phyloP scores from a whole-genome alignment of 1,284 basidiomycete species.

The Leccinum insolens region DNA sequence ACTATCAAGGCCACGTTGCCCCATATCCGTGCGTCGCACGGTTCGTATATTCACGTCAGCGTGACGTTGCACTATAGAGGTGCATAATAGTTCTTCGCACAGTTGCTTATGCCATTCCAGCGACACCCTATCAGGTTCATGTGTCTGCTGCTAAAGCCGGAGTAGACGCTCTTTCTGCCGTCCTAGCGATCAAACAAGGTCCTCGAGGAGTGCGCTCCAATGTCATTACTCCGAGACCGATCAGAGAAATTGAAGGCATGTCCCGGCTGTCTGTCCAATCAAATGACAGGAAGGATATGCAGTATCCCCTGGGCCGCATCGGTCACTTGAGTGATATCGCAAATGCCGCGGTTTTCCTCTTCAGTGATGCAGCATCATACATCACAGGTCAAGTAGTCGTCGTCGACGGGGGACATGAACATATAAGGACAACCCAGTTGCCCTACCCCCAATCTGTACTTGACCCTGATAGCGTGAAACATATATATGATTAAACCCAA shows the following conservation, averaged over 20 bases:
- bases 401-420: constrained; percentile 71
- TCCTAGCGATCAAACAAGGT: constrained; percentile 92
- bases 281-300: not conserved
- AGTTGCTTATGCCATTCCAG: constrained; percentile 39
- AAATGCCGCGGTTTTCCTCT: constrained; percentile 83
- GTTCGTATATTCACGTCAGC: constrained; percentile 90
- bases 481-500: constrained; percentile 41
- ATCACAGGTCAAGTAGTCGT: constrained; percentile 76
- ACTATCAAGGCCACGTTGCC: constrained; percentile 91
- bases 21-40: constrained; percentile 70
- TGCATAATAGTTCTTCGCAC: constrained; percentile 29
- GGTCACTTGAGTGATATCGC: constrained; percentile 80
- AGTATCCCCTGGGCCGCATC: constrained; percentile 63
- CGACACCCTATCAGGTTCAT: constrained; percentile 89
- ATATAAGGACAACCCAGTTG: constrained; percentile 50
- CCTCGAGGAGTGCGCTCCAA: constrained; percentile 94
- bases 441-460: constrained; percentile 73
- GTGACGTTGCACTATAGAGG: constrained; percentile 91
- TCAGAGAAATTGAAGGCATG: constrained; percentile 85
- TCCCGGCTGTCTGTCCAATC: constrained; percentile 46
- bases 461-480: constrained; percentile 50
- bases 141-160: constrained; percentile 96
- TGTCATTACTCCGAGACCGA: constrained; percentile 89
- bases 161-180: constrained; percentile 85
- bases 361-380: constrained; percentile 85